Conservation (phyloP, 2,329 filamentous ascomycete species). For the Xylaria digitata region DNA sequence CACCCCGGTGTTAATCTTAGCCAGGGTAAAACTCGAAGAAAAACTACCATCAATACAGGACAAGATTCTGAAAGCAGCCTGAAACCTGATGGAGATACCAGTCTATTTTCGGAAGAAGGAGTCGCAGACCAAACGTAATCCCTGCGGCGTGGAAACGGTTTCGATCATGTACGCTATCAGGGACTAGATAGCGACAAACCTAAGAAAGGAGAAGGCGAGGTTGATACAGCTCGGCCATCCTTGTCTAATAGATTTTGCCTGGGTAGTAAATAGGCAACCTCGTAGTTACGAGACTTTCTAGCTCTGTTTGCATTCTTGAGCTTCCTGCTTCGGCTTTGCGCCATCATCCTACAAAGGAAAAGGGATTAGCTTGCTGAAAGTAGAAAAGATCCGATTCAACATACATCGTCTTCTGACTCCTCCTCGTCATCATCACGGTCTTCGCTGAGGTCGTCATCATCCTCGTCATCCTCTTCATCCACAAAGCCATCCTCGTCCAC, state of each 20-base stretch:
- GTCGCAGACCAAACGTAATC: conserved; percentile 43
- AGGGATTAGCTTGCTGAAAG: conserved; percentile 41
- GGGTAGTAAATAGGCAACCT: conserved; percentile 29
- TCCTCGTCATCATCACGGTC: conserved; percentile 82
- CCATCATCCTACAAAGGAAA: conserved; percentile 76
- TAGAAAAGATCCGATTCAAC: conserved; percentile 42
- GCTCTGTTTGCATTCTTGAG: conserved; percentile 96
- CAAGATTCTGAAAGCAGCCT: conserved; percentile 50
- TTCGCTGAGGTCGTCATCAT: conserved; percentile 86
- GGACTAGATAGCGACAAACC: conserved; percentile 25
- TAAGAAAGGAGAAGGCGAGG: conserved; percentile 29
- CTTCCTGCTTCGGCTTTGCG: conserved; percentile 92
- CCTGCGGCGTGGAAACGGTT: conserved; percentile 49
- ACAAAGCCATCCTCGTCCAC: conserved; percentile 87
- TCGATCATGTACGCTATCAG: conserved; percentile 35
- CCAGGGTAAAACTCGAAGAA: conserved; percentile 47
- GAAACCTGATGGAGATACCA: conserved; percentile 49
- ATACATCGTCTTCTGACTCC: conserved; percentile 81
- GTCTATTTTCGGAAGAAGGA: conserved; percentile 49
- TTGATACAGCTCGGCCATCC: conserved; percentile 27
- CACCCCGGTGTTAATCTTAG: conserved; percentile 42
- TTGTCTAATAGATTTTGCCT: conserved; percentile 26
- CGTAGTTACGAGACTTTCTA: conserved; percentile 58
- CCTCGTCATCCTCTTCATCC: conserved; percentile 88
- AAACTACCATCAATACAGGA: conserved; percentile 52